Base-by-base conservation (phyloP, 768 basidiomycete genomes). In the Polyporus arcularius region DNA sequence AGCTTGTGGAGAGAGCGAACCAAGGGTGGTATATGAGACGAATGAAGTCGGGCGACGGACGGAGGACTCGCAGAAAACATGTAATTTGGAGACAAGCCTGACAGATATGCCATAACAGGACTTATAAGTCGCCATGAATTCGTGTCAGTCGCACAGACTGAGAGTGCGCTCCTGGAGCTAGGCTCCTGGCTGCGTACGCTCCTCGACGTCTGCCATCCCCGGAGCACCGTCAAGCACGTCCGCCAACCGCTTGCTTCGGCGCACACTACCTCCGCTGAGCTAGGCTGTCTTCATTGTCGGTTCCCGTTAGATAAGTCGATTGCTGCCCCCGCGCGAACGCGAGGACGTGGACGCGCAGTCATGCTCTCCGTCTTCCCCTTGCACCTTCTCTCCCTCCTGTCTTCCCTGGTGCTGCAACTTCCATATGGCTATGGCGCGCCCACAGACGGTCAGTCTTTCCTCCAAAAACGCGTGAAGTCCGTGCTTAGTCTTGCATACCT, bases 351-450 rank as follows among this genome's bases (percentile, higher is more conserved):
- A 43, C 30, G 21, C 40, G 45, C 50, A 53, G 31, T 47, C 40
- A 66, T 66, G 66, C 41, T 55, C 54, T 42, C 51, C 50, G 53
- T 57, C 41, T 49, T 60, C 21, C 48, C 63, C 49, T n/a, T 57
- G 38, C 58, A 53, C 43, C 51, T 61, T 4, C 55, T 63, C 42
- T 60, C 63, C 43, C n/a, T 61, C 11, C 47, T 67, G 31, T 45
- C 63, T 30, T 60, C 64, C 5, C 53, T 63, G 10, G 39, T 63
- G 32, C 53, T 61, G 40, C 62, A 45, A 39, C 11, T 50, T 15
- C 30, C 28, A 28, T 26, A 57, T 35, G 47, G 57, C 42, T 16
- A 35, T n/a, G 71, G 68, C 26, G 73, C 73, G 30, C 73, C 73
- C 2, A 69, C 69, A 54, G 68, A 71, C 46, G 50, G 71, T 70